Base-by-base conservation (phyloP, 768 basidiomycete species). In the Paxillus rubicundulus region DNA sequence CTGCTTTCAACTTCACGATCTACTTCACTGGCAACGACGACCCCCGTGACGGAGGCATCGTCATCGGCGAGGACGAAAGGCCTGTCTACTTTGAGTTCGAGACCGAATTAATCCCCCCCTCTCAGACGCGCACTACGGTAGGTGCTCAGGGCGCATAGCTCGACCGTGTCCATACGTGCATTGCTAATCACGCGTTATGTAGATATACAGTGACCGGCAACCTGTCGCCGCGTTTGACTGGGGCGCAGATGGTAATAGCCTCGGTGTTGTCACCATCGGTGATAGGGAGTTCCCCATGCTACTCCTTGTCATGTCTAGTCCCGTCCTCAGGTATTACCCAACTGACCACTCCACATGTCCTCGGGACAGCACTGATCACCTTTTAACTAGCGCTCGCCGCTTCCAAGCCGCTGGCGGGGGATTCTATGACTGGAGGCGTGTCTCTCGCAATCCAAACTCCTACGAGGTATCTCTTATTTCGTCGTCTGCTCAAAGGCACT, bases 11-110 rank as follows among this genome's bases (percentile, higher is more conserved):
- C 53, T 85, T 76, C 67, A 71, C 79, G 63, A 69, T 89, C 32
- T 87, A 79, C 70, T 89, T 88, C 75, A 84, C 85, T 43, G 83
- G 85, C 50, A 73, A 74, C 63, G 82, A 84, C 66, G 79, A 89
- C 71, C 85, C 86, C 41, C 81, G 86, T 49, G 61, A 79, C 51
- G 77, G 74, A 24, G 55, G 82, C 64, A 76, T 82, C 52, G 70
- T 88, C 71, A 87, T 88, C 58, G 85, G 86, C 37, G 79, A 84
- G 61, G 81, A 81, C 68, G 72, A 71, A 30, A 77, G 73, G 57
- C 79, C 79, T 1, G 68, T 86, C 59, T 85, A 80, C 71, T 80
- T 83, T 64, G 80, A 77, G 62, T 87, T 89, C 67, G 81, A 84
- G 64, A 89, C 87, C 10, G 71, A 74, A 47, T 4, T 49, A 34